Conservation (phyloP, 1,139 yeast genomes). For the Sugiyamaella sp. region DNA sequence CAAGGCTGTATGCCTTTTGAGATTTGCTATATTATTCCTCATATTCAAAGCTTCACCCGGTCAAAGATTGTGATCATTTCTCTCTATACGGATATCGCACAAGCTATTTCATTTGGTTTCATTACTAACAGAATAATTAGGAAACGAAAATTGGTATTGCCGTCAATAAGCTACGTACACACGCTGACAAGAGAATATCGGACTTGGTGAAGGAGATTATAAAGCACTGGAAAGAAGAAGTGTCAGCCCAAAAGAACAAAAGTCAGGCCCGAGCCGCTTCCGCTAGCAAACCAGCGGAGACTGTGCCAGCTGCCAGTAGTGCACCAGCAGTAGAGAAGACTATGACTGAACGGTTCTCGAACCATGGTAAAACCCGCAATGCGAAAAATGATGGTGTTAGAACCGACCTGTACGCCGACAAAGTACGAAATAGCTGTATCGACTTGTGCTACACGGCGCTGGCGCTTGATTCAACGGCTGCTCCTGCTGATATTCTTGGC, state of each 20-base stretch:
- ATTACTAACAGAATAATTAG: constrained; percentile 28
- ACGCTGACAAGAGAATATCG: constrained; percentile 65
- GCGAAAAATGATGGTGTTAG: constrained; percentile 81
- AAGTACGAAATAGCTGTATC: constrained; percentile 82
- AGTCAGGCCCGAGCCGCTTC: constrained; percentile 21
- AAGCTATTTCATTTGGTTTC: no score
- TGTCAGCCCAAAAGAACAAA: constrained; percentile 65
- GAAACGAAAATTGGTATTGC: constrained; percentile 98
- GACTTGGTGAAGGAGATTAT: constrained; percentile 79
- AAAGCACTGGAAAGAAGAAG: constrained; percentile 87
- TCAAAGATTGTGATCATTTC: no score
- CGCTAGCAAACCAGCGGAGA: constrained; percentile 34
- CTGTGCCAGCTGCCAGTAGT: constrained; percentile 22
- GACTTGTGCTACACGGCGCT: constrained; percentile 85
- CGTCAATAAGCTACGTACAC: constrained; percentile 82
- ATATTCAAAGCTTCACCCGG: no score
- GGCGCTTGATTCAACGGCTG: constrained; percentile 72
- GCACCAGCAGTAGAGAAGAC: constrained; percentile 21
- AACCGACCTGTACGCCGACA: constrained; percentile 66
- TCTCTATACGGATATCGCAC: no score
- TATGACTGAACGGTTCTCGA: constrained; percentile 28
- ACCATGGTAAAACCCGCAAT: constrained; percentile 56
- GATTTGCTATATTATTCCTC: no score
- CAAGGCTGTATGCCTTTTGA: no score
- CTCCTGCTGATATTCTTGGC: constrained; percentile 60